A percentile compares a stretch with the other conserved stretches of the same genome.
Evolutionary conservation across 2,329 filamentous ascomycete genomes (phyloP).

Genomic region (Colletotrichum sp.): DNA sequence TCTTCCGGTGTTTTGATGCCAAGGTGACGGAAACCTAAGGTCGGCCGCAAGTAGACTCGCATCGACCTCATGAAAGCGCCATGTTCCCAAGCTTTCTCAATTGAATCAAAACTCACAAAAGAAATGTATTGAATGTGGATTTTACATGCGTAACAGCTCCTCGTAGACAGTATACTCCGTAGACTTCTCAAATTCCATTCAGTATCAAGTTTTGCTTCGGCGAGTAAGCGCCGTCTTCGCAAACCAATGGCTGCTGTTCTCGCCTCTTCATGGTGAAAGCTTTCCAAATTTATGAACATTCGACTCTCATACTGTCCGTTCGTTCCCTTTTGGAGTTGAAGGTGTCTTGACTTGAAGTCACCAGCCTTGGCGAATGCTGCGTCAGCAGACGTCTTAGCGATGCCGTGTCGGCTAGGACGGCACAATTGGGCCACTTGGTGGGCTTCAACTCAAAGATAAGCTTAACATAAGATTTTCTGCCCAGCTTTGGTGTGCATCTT

Average conservation of each 20-base stretch:
- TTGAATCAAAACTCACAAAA: not conserved
- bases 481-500: not conserved
- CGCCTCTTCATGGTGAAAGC: not conserved
- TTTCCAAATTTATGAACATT: too few relatives aligned
- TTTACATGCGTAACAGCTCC: fast-evolving
- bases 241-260: fast-evolving
- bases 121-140: fast-evolving
- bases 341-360: not conserved
- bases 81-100: not conserved
- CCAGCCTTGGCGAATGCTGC: not conserved
- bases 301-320: not conserved
- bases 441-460: not conserved
- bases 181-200: not conserved
- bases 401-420: not conserved
- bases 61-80: not conserved
- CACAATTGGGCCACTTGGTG: not conserved
- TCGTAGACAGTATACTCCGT: not conserved
- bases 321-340: fast-evolving
- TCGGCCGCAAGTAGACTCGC: not conserved
- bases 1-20: not conserved
- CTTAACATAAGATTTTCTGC: not conserved
- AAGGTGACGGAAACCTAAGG: not conserved
- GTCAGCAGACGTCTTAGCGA: not conserved
- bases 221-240: not conserved
- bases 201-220: not conserved